Conservation (phyloP, 2,329 filamentous ascomycete species). For the Fusarium chlamydosporum region DNA sequence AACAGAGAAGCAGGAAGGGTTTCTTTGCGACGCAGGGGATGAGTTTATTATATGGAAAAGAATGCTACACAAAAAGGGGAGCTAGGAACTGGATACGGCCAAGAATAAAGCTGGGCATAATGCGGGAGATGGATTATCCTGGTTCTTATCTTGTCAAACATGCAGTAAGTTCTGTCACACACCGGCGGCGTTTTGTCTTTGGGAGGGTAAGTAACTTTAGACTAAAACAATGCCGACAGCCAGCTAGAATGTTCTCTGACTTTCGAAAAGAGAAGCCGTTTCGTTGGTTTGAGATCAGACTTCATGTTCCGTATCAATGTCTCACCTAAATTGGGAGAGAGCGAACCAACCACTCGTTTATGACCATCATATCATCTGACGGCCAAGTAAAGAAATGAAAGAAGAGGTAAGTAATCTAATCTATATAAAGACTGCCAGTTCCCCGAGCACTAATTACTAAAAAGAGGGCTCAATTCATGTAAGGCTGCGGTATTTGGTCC, state of each 20-base stretch:
- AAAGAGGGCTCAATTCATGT: background rate
- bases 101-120: background rate
- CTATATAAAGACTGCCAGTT: background rate
- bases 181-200: background rate
- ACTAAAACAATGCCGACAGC: background rate
- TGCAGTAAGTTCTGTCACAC: background rate
- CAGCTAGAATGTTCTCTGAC: background rate
- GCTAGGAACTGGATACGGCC: background rate
- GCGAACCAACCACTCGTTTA: background rate
- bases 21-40: background rate
- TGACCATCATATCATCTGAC: background rate
- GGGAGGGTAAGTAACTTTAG: background rate
- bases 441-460: background rate
- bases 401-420: background rate
- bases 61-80: background rate
- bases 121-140: background rate
- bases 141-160: background rate
- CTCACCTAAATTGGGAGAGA: background rate
- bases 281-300: background rate
- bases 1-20: background rate
- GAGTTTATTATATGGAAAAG: conserved; percentile 1
- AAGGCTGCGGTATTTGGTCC: background rate
- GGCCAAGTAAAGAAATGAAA: background rate
- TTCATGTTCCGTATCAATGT: background rate
- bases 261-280: background rate